phyloP scores from a whole-genome alignment of 1,284 basidiomycete genomes.

The Moesziomyces sp. region DNA sequence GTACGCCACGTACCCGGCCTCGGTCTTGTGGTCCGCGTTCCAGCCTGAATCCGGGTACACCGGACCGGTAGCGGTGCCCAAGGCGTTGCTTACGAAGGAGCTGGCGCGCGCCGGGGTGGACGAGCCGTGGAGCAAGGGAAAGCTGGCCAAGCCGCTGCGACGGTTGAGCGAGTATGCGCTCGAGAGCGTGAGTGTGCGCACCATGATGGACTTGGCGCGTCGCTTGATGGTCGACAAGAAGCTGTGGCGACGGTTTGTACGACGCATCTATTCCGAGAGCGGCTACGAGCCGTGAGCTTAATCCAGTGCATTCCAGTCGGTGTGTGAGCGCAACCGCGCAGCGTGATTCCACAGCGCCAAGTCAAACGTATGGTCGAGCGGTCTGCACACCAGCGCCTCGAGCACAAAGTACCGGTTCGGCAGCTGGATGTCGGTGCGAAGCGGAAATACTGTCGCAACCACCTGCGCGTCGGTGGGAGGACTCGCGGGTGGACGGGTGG shows the following conservation, averaged over 20 bases:
- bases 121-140: slow-evolving; percentile 48
- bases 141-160: slow-evolving; percentile 67
- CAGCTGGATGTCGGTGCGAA: neutral
- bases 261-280: slow-evolving; percentile 74
- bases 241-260: slow-evolving; percentile 76
- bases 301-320: slow-evolving; percentile 10
- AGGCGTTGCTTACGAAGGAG: slow-evolving; percentile 75
- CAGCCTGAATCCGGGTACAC: neutral
- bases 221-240: slow-evolving; percentile 74
- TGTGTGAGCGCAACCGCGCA: slow-evolving; percentile 18
- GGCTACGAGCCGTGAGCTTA: slow-evolving; percentile 10
- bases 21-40: slow-evolving; percentile 59
- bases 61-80: slow-evolving; percentile 71
- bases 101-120: slow-evolving; percentile 69
- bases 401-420: slow-evolving; percentile 31
- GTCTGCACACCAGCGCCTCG: slow-evolving; percentile 23
- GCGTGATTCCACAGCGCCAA: slow-evolving; percentile 29
- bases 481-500: neutral
- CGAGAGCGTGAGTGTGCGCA: slow-evolving; percentile 80
- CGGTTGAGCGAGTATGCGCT: slow-evolving; percentile 78
- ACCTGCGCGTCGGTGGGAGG: neutral
- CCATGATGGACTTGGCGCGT: slow-evolving; percentile 79
- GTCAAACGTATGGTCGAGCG: slow-evolving; percentile 21
- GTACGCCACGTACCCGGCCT: slow-evolving; percentile 60
- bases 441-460: neutral